Percentiles rank a stretch among this genome's conserved stretches.
These are phyloP conservation scores for Xylariales sp. DNA, from an alignment of 2,329 filamentous ascomycete species.

Conservation along the genomic window DNA sequence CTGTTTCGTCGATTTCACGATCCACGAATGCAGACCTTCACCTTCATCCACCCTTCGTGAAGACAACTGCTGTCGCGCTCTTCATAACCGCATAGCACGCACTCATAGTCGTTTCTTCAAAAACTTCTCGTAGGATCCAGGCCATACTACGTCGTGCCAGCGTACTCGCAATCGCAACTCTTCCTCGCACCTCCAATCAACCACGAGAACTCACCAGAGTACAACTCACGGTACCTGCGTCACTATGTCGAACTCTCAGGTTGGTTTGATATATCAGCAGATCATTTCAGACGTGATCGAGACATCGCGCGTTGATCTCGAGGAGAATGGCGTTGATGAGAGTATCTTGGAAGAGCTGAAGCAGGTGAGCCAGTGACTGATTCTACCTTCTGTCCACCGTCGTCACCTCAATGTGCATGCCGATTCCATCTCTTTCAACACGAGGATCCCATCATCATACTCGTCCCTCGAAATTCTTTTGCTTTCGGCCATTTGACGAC, in stretches of 20 bases:
- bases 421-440: not conserved
- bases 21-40: not conserved
- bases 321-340: conserved; percentile 90
- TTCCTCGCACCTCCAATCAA: too few relatives aligned
- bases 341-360: conserved; percentile 80
- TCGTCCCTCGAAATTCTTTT: too few relatives aligned
- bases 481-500: too few relatives aligned
- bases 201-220: too few relatives aligned
- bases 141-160: too few relatives aligned
- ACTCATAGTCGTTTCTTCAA: too few relatives aligned
- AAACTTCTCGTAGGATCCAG: too few relatives aligned
- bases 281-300: conserved; percentile 85
- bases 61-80: too few relatives aligned
- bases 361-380: conserved; percentile 58
- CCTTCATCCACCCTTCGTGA: not conserved
- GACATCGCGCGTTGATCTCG: conserved; percentile 89
- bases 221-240: not conserved
- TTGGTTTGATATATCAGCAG: conserved; percentile 74
- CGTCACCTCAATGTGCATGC: not conserved
- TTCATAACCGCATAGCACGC: too few relatives aligned
- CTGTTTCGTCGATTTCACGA: too few relatives aligned
- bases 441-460: too few relatives aligned
- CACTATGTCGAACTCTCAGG: conserved; percentile 54
- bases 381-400: conserved; percentile 10
- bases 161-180: too few relatives aligned